These are phyloP conservation scores for Clohesyomyces aquaticus DNA, from an alignment of 495 filamentous ascomycete species.

Conservation along the genomic window DNA sequence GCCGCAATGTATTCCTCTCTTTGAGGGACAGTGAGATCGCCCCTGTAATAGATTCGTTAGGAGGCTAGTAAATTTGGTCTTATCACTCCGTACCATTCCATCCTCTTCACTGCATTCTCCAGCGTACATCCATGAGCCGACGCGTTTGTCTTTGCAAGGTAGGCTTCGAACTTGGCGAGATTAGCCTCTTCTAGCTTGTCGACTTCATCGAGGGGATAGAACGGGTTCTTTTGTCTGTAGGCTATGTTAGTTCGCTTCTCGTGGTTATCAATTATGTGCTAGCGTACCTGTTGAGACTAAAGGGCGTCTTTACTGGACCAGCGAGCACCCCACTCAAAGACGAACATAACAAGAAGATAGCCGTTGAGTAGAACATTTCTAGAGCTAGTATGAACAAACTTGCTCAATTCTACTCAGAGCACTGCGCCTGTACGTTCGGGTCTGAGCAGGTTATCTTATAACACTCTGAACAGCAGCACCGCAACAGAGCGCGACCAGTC, in stretches of 20 bases:
- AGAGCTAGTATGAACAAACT: background rate
- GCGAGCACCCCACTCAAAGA: slow-evolving; percentile 4
- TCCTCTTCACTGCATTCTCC: slow-evolving; percentile 53
- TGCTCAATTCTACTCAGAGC: background rate
- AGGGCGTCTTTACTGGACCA: slow-evolving; percentile 21
- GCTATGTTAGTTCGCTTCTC: background rate
- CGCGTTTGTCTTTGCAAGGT: slow-evolving; percentile 28
- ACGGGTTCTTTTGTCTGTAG: slow-evolving; percentile 15
- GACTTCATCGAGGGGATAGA: slow-evolving; percentile 30
- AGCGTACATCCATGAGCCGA: slow-evolving; percentile 49
- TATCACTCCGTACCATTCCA: slow-evolving; percentile 52
- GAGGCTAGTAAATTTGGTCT: background rate
- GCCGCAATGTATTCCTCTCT: slow-evolving; percentile 37
- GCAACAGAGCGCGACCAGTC: background rate
- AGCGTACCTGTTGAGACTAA: slow-evolving; percentile 28
- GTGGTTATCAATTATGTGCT: background rate
- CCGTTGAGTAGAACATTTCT: slow-evolving; percentile 5
- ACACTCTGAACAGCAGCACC: background rate
- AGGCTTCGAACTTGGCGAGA: slow-evolving; percentile 31
- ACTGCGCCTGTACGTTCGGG: background rate
- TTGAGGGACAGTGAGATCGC: slow-evolving; percentile 29
- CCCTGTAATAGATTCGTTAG: slow-evolving; percentile 13
- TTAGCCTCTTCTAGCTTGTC: slow-evolving; percentile 31
- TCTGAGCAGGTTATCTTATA: background rate
- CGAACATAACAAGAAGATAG: slow-evolving; percentile 1